phyloP scores from a whole-genome alignment of 805 yeast species.

The Candida chilensis region DNA sequence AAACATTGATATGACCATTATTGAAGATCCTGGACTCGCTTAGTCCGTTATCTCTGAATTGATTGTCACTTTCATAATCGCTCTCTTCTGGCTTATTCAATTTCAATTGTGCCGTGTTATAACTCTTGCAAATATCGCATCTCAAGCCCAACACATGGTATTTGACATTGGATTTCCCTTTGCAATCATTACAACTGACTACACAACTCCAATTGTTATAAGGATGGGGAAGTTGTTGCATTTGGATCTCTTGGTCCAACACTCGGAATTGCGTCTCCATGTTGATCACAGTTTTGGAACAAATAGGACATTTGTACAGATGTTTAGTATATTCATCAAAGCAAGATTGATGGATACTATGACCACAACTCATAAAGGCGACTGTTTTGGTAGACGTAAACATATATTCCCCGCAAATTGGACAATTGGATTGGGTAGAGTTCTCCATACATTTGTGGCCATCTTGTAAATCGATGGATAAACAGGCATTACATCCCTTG shows the following conservation, averaged over 20 bases:
- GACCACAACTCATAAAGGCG: conserved; percentile 92
- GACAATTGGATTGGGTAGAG: conserved; percentile 86
- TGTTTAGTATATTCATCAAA: conserved; percentile 75
- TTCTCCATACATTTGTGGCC: conserved; percentile 80
- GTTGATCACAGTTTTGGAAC: conserved; percentile 75
- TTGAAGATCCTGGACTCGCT: no score
- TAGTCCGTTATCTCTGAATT: no score
- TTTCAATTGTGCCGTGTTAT: conserved; percentile 71
- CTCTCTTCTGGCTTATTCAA: conserved; percentile 60
- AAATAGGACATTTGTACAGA: conserved; percentile 85
- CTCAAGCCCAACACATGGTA: conserved; percentile 84
- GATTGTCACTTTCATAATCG: no score
- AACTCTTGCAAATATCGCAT: conserved; percentile 81
- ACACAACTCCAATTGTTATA: conserved; percentile 68
- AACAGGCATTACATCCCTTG: conserved; percentile 80
- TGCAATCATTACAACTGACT: conserved; percentile 80
- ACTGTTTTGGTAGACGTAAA: conserved; percentile 76
- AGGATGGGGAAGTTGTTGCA: conserved; percentile 75
- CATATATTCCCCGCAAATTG: conserved; percentile 87
- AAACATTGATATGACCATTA: no score
- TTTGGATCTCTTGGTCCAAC: conserved; percentile 71
- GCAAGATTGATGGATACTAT: conserved; percentile 83
- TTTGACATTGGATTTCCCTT: conserved; percentile 63
- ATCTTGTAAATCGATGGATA: conserved; percentile 67
- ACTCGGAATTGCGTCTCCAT: conserved; percentile 87